Percentiles rank a stretch among this genome's conserved stretches.
Conservation (phyloP, 306 rosid genomes). For the Gynostemma pentaphyllum region DNA sequence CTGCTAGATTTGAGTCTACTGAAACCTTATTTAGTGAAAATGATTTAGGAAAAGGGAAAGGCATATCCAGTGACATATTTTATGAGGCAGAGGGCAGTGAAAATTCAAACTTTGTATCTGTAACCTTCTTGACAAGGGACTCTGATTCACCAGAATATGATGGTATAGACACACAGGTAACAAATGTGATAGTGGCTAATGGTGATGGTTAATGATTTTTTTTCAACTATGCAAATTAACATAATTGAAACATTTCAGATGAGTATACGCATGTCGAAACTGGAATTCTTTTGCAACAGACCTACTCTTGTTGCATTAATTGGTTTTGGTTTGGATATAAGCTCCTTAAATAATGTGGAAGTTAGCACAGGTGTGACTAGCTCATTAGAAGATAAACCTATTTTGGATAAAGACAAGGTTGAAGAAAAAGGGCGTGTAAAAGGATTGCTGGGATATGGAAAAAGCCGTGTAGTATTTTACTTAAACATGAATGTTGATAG, state of each 20-base stretch:
- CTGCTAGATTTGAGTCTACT: slow-evolving; percentile 39
- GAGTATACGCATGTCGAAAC: slow-evolving; percentile 78
- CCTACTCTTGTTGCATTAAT: slow-evolving; percentile 88
- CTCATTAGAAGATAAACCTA: slow-evolving; percentile 31
- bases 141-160: slow-evolving; percentile 65
- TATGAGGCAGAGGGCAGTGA: slow-evolving; percentile 71
- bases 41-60: slow-evolving; percentile 35
- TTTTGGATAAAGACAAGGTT: slow-evolving; percentile 40
- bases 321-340: slow-evolving; percentile 67
- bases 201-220: background rate
- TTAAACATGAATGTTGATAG: slow-evolving; percentile 83
- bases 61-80: slow-evolving; percentile 45
- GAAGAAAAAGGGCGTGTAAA: slow-evolving; percentile 62
- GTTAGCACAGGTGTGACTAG: slow-evolving; percentile 17
- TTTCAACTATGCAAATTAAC: slow-evolving; percentile 11
- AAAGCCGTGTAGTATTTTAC: slow-evolving; percentile 72
- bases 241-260: slow-evolving; percentile 43
- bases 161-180: slow-evolving; percentile 93
- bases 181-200: slow-evolving; percentile 4
- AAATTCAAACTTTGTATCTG: slow-evolving; percentile 58
- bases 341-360: slow-evolving; percentile 30
- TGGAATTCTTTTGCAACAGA: slow-evolving; percentile 85
- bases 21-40: slow-evolving; percentile 44
- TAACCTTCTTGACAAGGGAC: slow-evolving; percentile 53
- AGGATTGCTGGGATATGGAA: slow-evolving; percentile 83